Conservation (phyloP, 495 filamentous ascomycete species). For the Aspergillus mulundensis region DNA sequence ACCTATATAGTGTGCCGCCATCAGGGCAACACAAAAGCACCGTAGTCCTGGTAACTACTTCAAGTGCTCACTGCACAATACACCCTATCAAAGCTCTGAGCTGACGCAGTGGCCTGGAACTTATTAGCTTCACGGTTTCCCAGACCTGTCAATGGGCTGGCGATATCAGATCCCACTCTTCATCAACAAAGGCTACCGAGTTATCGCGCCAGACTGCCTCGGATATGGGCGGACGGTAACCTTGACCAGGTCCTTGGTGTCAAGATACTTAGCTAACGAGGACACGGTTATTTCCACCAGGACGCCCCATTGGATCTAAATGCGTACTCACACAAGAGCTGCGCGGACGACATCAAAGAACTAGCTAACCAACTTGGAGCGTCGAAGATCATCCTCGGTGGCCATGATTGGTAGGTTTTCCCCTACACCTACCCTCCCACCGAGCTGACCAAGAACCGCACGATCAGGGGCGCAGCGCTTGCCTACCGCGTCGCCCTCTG, state of each 20-base stretch:
- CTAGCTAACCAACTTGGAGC: conserved; percentile 57
- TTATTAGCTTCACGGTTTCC: conserved; percentile 58
- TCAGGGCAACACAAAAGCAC: conserved; percentile 53
- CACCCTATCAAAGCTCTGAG: neutral
- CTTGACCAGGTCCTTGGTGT: neutral
- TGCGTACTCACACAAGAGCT: conserved; percentile 65
- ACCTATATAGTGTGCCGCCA: conserved; percentile 60
- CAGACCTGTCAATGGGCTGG: conserved; percentile 71
- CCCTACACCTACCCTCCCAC: neutral
- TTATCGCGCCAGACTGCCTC: conserved; percentile 75
- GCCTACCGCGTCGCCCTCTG: conserved; percentile 63
- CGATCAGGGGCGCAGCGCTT: conserved; percentile 49
- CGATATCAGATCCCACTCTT: conserved; percentile 78
- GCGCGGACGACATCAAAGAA: conserved; percentile 65
- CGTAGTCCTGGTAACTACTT: conserved; percentile 54
- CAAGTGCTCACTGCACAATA: neutral
- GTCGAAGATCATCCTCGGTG: conserved; percentile 64
- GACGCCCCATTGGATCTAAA: conserved; percentile 53
- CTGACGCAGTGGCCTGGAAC: neutral
- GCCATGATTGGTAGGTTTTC: conserved; percentile 75
- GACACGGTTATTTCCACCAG: conserved; percentile 22
- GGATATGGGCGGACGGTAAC: conserved; percentile 73
- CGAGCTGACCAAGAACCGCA: too few relatives aligned
- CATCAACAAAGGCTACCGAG: conserved; percentile 60
- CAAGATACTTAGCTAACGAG: neutral